A percentile compares a stretch with the other conserved stretches of the same genome.
phyloP scores from a whole-genome alignment of 768 basidiomycete species.

The Trametes cinnabarina region DNA sequence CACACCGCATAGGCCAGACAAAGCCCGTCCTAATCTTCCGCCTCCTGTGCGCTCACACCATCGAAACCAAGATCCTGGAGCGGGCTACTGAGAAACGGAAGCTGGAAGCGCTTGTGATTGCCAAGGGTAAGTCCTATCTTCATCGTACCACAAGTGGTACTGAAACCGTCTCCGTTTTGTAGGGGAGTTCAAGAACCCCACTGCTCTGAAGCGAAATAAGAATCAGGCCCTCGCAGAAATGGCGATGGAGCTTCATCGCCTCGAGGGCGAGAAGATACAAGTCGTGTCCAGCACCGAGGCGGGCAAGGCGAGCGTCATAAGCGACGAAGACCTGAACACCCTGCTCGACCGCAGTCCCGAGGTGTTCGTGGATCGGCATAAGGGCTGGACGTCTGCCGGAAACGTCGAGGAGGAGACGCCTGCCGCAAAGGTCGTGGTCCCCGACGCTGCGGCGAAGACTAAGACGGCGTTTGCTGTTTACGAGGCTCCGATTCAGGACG shows the following conservation, averaged over 20 bases:
- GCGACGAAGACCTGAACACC: constrained; percentile 75
- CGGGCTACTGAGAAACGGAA: constrained; percentile 84
- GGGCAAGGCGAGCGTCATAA: constrained; percentile 71
- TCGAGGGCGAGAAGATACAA: constrained; percentile 89
- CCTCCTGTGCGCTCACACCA: constrained; percentile 80
- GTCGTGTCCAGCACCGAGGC: constrained; percentile 74
- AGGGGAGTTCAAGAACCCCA: constrained; percentile 83
- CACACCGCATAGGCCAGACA: constrained; percentile 95
- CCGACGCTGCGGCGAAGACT: constrained; percentile 16
- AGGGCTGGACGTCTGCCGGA: constrained; percentile 67
- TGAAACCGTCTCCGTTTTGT: not conserved
- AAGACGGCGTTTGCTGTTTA: constrained; percentile 77
- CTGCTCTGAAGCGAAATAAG: constrained; percentile 48
- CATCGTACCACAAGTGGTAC: not conserved
- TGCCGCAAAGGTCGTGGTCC: constrained; percentile 10
- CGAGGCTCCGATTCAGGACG: constrained; percentile 61
- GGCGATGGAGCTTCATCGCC: constrained; percentile 69
- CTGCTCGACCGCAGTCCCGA: constrained; percentile 77
- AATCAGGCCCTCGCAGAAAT: constrained; percentile 74
- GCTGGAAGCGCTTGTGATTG: constrained; percentile 93
- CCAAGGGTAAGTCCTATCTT: constrained; percentile 59
- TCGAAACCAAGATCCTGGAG: constrained; percentile 91
- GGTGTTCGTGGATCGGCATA: constrained; percentile 67
- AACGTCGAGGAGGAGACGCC: constrained; percentile 21
- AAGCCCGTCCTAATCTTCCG: constrained; percentile 88